These are phyloP conservation scores for Tylopilus plumbeoviolaceoides DNA, from an alignment of 768 basidiomycete genomes.

Conservation along the genomic window DNA sequence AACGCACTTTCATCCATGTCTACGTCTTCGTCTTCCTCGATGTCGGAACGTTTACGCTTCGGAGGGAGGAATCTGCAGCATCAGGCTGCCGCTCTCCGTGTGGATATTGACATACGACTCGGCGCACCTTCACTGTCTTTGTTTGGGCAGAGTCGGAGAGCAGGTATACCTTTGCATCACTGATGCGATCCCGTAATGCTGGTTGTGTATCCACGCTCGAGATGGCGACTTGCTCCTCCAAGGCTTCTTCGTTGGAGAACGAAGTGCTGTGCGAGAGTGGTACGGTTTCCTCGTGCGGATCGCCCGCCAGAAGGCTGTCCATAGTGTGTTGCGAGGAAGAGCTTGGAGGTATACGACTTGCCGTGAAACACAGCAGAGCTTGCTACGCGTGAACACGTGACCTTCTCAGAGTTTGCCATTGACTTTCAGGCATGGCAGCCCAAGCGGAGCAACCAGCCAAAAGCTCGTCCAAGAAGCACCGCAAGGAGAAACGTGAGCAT, in stretches of 20 bases:
- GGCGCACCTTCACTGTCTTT: slow-evolving; percentile 71
- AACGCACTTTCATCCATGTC: slow-evolving; percentile 31
- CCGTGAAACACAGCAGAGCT: not conserved
- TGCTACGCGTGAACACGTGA: slow-evolving; percentile 16
- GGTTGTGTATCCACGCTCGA: slow-evolving; percentile 25
- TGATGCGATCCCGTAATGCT: slow-evolving; percentile 62
- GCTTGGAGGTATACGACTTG: not conserved
- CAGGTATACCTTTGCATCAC: slow-evolving; percentile 71
- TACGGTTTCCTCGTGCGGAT: slow-evolving; percentile 29
- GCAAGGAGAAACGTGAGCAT: slow-evolving; percentile 91
- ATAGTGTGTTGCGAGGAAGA: slow-evolving; percentile 29
- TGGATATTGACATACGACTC: slow-evolving; percentile 35
- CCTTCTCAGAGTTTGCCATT: not conserved
- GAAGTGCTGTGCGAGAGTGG: slow-evolving; percentile 50
- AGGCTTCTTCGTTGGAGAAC: slow-evolving; percentile 55
- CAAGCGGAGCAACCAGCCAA: slow-evolving; percentile 37
- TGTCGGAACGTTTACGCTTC: slow-evolving; percentile 47
- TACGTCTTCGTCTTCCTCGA: slow-evolving; percentile 35
- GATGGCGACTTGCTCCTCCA: slow-evolving; percentile 27
- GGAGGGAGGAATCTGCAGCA: slow-evolving; percentile 30
- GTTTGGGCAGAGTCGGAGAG: slow-evolving; percentile 62
- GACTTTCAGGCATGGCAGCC: slow-evolving; percentile 17
- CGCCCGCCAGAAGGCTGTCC: slow-evolving; percentile 43
- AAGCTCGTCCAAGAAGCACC: slow-evolving; percentile 84
- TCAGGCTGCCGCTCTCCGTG: slow-evolving; percentile 42